Evolutionary conservation across 2,329 filamentous ascomycete species (phyloP).

Genomic region (Didymella sp.): DNA sequence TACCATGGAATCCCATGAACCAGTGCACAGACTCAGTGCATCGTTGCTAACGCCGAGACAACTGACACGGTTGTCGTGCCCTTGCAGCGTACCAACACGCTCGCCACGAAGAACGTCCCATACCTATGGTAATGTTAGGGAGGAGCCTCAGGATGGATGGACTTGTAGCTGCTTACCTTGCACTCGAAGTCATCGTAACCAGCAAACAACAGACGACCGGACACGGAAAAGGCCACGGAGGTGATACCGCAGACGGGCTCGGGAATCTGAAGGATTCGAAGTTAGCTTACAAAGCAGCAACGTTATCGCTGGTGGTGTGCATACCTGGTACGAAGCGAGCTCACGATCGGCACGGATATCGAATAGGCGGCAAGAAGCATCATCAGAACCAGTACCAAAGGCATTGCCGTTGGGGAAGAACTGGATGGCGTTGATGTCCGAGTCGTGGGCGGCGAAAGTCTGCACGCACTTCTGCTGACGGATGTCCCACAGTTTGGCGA

Average conservation of each 20-base stretch:
- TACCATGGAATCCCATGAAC: constrained; percentile 99
- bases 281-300: constrained; percentile 36
- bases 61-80: constrained; percentile 98
- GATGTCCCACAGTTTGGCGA: constrained; percentile 99
- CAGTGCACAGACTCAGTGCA: constrained; percentile 98
- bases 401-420: constrained; percentile 99
- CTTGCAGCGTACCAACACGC: constrained; percentile 94
- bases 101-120: constrained; percentile 98
- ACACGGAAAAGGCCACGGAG: constrained; percentile 96
- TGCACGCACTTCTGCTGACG: constrained; percentile 97
- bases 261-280: constrained; percentile 73
- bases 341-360: constrained; percentile 95
- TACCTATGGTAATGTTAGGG: constrained; percentile 67
- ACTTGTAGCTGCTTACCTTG: constrained; percentile 72
- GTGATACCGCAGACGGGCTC: constrained; percentile 98
- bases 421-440: constrained; percentile 98
- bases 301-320: not conserved
- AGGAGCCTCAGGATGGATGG: not conserved
- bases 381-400: constrained; percentile 96
- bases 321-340: constrained; percentile 67
- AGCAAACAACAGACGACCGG: constrained; percentile 90
- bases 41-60: constrained; percentile 99
- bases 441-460: constrained; percentile 98
- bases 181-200: constrained; percentile 99
- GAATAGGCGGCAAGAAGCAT: constrained; percentile 95